Percentiles rank a stretch among this genome's conserved stretches.
These are phyloP conservation scores for Apiospora kogelbergensis DNA, from an alignment of 2,329 filamentous ascomycete genomes.

Conservation along the genomic window DNA sequence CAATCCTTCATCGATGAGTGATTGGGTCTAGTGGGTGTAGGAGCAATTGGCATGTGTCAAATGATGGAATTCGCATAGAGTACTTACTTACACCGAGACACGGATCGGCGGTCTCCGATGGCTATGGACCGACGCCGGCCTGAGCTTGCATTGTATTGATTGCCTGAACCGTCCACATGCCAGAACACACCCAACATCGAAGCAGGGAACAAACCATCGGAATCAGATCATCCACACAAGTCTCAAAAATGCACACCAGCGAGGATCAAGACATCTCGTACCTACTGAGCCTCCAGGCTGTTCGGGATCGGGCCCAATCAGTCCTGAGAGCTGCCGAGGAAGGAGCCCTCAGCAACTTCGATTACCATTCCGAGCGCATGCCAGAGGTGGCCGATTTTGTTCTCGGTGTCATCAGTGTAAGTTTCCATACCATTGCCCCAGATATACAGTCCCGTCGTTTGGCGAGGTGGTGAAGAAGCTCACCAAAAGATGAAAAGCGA, in stretches of 20 bases:
- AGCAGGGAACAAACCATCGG: background rate
- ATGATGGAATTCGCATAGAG: background rate
- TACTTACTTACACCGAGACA: background rate
- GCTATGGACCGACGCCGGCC: background rate
- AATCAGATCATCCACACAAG: background rate
- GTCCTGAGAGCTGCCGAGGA: conserved; percentile 37
- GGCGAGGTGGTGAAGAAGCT: background rate
- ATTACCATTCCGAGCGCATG: conserved; percentile 39
- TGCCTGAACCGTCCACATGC: background rate
- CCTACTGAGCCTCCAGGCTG: conserved; percentile 35
- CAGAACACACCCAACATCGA: background rate
- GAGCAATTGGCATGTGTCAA: background rate
- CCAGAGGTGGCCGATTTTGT: conserved; percentile 42
- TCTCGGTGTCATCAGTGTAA: conserved; percentile 41
- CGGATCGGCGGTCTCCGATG: background rate
- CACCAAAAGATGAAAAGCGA: conserved; percentile 32
- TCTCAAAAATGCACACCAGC: background rate
- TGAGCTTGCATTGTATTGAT: background rate
- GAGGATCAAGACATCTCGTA: conserved; percentile 26
- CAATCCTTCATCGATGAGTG: background rate
- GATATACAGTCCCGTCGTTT: background rate
- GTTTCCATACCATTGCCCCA: background rate
- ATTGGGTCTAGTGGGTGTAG: too few species aligned
- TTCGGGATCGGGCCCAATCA: conserved; percentile 34
- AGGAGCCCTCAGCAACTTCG: conserved; percentile 41